Evolutionary conservation across 768 basidiomycete genomes (phyloP).

Genomic region (Suillus plorans): DNA sequence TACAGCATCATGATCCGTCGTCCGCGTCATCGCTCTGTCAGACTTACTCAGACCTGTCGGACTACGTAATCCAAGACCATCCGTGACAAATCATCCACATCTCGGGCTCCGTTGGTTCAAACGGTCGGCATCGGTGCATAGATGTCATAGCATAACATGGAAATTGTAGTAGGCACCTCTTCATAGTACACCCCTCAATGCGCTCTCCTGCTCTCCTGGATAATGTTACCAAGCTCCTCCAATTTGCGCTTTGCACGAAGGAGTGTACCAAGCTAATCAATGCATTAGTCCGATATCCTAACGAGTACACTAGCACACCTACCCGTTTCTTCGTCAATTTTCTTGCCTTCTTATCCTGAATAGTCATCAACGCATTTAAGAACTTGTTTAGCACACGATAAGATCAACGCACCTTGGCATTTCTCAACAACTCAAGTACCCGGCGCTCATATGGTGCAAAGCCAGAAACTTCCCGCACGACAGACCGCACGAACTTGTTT

Average conservation of each 20-base stretch:
- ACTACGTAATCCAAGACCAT: background rate
- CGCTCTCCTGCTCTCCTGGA: constrained; percentile 89
- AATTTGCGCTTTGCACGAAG: constrained; percentile 98
- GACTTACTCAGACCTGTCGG: background rate
- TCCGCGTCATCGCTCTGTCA: no score
- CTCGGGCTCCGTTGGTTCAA: background rate
- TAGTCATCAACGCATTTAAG: background rate
- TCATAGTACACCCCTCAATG: constrained; percentile 33
- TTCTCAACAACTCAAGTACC: constrained; percentile 96
- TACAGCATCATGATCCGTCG: background rate
- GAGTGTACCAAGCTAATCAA: constrained; percentile 86
- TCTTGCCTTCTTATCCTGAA: constrained; percentile 96
- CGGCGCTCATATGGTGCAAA: constrained; percentile 98
- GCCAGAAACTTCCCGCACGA: constrained; percentile 95
- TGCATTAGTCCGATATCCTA: background rate
- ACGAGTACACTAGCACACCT: constrained; percentile 30
- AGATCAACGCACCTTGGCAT: constrained; percentile 76
- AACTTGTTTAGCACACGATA: constrained; percentile 1
- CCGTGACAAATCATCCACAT: background rate
- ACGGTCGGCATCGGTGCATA: constrained; percentile 1
- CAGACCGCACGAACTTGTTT: constrained; percentile 90
- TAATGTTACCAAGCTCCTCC: constrained; percentile 90
- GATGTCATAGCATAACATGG: constrained; percentile 13
- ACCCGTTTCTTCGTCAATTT: constrained; percentile 99
- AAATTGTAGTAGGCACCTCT: background rate